These are phyloP conservation scores for Irpex sp. DNA, from an alignment of 1,284 basidiomycete species.

Conservation along the genomic window DNA sequence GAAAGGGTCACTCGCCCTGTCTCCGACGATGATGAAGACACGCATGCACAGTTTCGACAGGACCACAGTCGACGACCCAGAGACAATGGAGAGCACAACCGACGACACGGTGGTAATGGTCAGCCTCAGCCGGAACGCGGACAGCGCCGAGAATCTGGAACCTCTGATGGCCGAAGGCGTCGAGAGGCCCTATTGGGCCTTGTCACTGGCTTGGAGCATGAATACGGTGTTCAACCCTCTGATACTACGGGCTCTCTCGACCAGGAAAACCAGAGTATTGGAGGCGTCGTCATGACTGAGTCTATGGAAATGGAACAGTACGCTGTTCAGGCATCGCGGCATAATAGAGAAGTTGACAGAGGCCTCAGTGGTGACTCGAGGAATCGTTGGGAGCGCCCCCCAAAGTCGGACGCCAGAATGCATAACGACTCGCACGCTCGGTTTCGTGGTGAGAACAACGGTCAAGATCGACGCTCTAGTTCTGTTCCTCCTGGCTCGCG, in stretches of 20 bases:
- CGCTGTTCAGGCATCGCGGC: background rate
- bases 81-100: background rate
- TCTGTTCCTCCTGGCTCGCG: slow-evolving; percentile 6
- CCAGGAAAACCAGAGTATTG: background rate
- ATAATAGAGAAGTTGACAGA: background rate
- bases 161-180: slow-evolving; percentile 18
- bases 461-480: slow-evolving; percentile 6
- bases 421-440: background rate
- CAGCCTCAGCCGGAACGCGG: slow-evolving; percentile 5
- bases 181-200: slow-evolving; percentile 41
- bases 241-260: background rate
- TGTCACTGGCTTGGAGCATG: slow-evolving; percentile 34
- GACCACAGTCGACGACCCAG: background rate
- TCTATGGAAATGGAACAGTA: background rate
- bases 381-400: background rate
- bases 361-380: background rate
- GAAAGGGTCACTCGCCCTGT: slow-evolving; percentile 1
- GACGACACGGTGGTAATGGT: background rate
- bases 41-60: background rate
- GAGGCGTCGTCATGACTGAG: background rate
- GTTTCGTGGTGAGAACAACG: background rate
- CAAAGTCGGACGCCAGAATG: background rate
- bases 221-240: slow-evolving; percentile 11
- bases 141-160: background rate
- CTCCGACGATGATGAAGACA: background rate